Conservation (phyloP, 305 asterid genomes). For the Petunia hybrid region DNA sequence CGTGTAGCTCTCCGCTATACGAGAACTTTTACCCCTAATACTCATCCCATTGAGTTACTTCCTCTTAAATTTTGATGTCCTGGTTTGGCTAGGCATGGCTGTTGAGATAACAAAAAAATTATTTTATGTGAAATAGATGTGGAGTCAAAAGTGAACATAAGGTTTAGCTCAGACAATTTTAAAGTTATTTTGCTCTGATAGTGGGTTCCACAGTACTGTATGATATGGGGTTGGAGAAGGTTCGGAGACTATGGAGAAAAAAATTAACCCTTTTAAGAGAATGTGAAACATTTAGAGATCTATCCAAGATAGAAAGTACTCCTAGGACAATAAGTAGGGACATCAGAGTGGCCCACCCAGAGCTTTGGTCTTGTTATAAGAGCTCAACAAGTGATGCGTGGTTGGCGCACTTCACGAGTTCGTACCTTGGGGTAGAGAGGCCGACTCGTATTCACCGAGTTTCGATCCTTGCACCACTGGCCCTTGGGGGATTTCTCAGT, state of each 20-base stretch:
- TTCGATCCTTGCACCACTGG: too few relatives aligned
- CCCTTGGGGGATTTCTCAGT: too few relatives aligned
- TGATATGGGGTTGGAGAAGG: neutral
- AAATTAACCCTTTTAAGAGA: neutral
- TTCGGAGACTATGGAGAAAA: neutral
- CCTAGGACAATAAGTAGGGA: neutral
- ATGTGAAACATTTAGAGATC: neutral
- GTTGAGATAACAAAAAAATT: neutral
- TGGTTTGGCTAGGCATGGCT: slow-evolving; percentile 22
- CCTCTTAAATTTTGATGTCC: slow-evolving; percentile 16
- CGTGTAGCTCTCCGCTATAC: neutral
- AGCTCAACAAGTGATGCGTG: too few relatives aligned
- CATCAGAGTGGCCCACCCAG: neutral
- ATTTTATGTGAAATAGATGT: neutral
- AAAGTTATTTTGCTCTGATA: neutral
- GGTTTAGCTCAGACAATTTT: neutral
- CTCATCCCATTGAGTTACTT: neutral
- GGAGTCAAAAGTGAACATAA: slow-evolving; percentile 15
- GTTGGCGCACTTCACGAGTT: too few relatives aligned
- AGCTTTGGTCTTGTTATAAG: too few relatives aligned
- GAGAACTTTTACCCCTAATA: neutral
- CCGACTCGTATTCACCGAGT: too few relatives aligned
- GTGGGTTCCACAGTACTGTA: neutral
- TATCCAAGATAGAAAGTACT: neutral
- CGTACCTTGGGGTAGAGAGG: too few relatives aligned